Base-by-base conservation (phyloP, 2,329 filamentous ascomycete genomes). In the Aspergillus pseudonomiae region DNA sequence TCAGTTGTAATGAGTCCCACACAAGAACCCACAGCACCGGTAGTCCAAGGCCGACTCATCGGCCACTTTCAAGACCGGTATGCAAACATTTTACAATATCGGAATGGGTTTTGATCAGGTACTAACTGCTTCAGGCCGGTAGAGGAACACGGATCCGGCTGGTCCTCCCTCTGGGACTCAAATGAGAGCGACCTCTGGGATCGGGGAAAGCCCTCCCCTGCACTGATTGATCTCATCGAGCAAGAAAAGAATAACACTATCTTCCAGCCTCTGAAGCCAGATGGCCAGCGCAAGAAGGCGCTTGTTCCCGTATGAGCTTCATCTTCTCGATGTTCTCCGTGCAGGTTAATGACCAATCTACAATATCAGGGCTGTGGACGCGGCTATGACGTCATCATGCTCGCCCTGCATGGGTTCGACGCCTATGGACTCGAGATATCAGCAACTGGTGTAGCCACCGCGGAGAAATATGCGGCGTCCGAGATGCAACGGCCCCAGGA, bases 301-400 rank as follows among this genome's bases (percentile, higher is more conserved):
- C 63, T 77, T 16, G 70, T 76, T n/a, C 74, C 74, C 12, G 74
- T 74, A 68, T 26, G 32, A 41, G 14, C 16, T 30, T 28, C 21
- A 7, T 21, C 24, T 10, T 11, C 19, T 5, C 9, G n/a, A 41
- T 9, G 10, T 28, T 43, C 28, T 48, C 16, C 26, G 10, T 16
- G 3, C 14, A 32, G 9, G 11, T n/a, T 50, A 16, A n/a, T 55
- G 19, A 48, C 10, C 7, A 26, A 12, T 45, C 12, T 21, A 53
- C 24, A 28, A 41, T 12, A 21, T 58, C 53, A 75, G 74, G 73
- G 73, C n/a, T 76, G 75, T 59, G 75, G 74, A n/a, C 63, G 66
- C 36, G 75, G 75, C 9, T 76, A 77, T 53, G 75, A 77, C 34
- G 73, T 74, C 1, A 64, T 75, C 46, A 71, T 74, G 70, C 59